phyloP scores from a whole-genome alignment of 176 grass and related monocot genomes.

The Rhynchospora pubera region DNA sequence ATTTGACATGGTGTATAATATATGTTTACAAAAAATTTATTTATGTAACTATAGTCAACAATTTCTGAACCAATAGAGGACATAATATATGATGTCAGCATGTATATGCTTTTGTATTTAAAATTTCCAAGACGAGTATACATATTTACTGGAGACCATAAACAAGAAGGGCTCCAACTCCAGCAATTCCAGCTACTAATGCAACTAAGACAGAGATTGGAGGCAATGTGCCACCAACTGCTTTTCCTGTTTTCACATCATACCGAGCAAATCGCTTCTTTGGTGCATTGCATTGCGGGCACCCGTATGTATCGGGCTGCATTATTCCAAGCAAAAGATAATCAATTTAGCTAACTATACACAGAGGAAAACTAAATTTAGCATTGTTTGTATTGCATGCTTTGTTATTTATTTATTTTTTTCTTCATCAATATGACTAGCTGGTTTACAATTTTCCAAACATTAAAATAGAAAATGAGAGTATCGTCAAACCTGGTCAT shows the following conservation, averaged over 20 bases:
- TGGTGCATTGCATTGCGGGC: slow-evolving; percentile 93
- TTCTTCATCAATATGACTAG: not conserved
- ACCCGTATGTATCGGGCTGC: slow-evolving; percentile 73
- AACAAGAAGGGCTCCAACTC: slow-evolving; percentile 78
- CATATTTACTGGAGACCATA: slow-evolving; percentile 71
- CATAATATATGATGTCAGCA: not conserved
- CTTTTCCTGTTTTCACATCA: slow-evolving; percentile 48
- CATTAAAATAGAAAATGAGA: slow-evolving; percentile 12
- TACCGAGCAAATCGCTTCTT: slow-evolving; percentile 86
- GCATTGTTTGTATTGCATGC: not conserved
- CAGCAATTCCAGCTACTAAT: slow-evolving; percentile 57
- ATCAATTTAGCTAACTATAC: slow-evolving; percentile 19
- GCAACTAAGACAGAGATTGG: slow-evolving; percentile 64
- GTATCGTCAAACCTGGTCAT: slow-evolving; percentile 53
- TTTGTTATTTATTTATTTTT: not conserved
- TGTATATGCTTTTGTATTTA: not conserved
- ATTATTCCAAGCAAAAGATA: not conserved
- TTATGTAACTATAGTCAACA: not conserved
- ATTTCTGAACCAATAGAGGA: not conserved
- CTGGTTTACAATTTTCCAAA: not conserved
- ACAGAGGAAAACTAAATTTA: not conserved
- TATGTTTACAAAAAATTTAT: not conserved
- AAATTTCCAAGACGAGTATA: not conserved
- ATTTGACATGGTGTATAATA: not conserved
- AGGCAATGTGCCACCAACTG: slow-evolving; percentile 52